Evolutionary conservation across 1,139 yeast genomes (phyloP).

Genomic region (Diutina ranongensis): DNA sequence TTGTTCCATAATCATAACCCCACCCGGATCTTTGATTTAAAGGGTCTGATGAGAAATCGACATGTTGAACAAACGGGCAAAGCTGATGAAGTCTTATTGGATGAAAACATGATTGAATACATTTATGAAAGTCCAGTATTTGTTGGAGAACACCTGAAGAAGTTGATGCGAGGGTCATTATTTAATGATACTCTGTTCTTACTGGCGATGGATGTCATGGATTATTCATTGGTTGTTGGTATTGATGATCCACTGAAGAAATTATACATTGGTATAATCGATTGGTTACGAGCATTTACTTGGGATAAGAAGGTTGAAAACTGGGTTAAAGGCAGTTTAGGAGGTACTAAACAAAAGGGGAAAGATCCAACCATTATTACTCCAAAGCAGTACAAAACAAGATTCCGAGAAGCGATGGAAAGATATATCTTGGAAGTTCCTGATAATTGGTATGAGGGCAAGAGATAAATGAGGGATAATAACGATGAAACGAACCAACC

Average conservation of each 20-base stretch:
- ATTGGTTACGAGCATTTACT: constrained; percentile 89
- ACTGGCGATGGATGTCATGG: constrained; percentile 98
- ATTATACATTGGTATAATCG: constrained; percentile 88
- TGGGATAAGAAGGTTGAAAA: constrained; percentile 98
- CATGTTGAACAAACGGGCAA: constrained; percentile 95
- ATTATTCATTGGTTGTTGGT: constrained; percentile 89
- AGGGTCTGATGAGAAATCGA: constrained; percentile 96
- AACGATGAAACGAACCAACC: no score
- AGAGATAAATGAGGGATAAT: not conserved
- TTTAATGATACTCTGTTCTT: constrained; percentile 92
- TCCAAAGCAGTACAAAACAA: constrained; percentile 84
- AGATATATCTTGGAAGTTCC: constrained; percentile 91
- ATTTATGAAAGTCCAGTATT: constrained; percentile 93
- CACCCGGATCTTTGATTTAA: constrained; percentile 82
- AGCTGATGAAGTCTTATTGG: constrained; percentile 87
- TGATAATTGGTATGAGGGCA: constrained; percentile 60
- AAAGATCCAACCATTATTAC: constrained; percentile 96
- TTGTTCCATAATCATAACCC: constrained; percentile 77
- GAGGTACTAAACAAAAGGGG: constrained; percentile 50
- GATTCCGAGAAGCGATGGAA: constrained; percentile 98
- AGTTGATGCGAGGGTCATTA: constrained; percentile 70
- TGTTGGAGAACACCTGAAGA: constrained; percentile 87
- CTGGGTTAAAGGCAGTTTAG: constrained; percentile 91
- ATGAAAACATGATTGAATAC: constrained; percentile 97
- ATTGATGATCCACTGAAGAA: constrained; percentile 60